A percentile compares a stretch with the other conserved stretches of the same genome.
These are phyloP conservation scores for Argentina anserina DNA, from an alignment of 306 rosid species.

Conservation along the genomic window DNA sequence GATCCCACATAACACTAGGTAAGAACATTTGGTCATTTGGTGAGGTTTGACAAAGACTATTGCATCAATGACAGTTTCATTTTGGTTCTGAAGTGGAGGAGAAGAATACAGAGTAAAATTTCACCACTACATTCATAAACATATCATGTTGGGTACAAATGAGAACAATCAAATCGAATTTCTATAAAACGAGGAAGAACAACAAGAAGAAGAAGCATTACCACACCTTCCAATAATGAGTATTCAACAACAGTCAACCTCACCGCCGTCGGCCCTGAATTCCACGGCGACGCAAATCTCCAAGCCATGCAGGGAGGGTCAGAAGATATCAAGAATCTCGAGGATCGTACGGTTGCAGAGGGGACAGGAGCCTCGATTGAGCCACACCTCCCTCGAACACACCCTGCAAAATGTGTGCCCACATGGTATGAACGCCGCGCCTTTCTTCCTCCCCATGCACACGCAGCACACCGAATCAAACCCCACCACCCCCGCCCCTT, in stretches of 20 bases:
- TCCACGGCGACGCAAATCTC: neutral
- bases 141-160: neutral
- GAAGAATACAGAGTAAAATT: neutral
- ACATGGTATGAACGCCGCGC: constrained; percentile 94
- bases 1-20: neutral
- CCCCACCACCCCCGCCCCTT: constrained; percentile 22
- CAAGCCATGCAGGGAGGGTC: neutral
- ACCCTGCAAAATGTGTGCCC: constrained; percentile 97
- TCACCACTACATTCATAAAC: neutral
- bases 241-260: neutral
- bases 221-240: neutral
- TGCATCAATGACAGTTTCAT: neutral
- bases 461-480: constrained; percentile 86
- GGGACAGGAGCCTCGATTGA: constrained; percentile 88
- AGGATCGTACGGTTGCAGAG: constrained; percentile 89
- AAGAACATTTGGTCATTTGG: too few species aligned
- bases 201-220: neutral
- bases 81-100: neutral
- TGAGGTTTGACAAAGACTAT: too few species aligned
- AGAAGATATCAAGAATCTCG: constrained; percentile 87
- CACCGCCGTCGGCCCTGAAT: neutral
- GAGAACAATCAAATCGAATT: constrained; percentile 4
- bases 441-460: constrained; percentile 87
- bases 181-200: neutral
- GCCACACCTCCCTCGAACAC: constrained; percentile 94